These are phyloP conservation scores for Colletotrichum truncatum DNA, from an alignment of 2,329 filamentous ascomycete species.

Conservation along the genomic window DNA sequence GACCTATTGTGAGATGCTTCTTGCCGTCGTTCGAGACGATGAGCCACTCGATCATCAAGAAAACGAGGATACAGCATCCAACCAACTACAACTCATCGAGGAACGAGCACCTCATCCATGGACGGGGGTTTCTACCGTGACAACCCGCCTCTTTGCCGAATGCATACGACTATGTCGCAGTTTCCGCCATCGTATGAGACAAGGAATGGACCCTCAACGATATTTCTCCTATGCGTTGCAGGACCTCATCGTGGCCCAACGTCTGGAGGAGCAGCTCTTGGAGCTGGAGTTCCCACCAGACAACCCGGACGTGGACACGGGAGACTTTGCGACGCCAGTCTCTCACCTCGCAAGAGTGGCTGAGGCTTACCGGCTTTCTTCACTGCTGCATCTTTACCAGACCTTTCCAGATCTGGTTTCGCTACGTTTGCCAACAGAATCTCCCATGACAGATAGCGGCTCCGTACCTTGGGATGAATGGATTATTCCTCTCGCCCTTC, in stretches of 20 bases:
- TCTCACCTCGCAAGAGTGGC: conserved; percentile 44
- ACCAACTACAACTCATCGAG: neutral
- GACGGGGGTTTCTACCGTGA: conserved; percentile 46
- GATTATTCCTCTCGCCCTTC: conserved; percentile 45
- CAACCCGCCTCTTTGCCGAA: conserved; percentile 44
- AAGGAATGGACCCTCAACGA: conserved; percentile 34
- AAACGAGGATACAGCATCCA: neutral
- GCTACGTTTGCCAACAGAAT: conserved; percentile 37
- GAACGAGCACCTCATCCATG: conserved; percentile 43
- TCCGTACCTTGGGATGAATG: conserved; percentile 45
- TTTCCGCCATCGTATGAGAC: conserved; percentile 39
- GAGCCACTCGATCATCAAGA: conserved; percentile 26
- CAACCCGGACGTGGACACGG: conserved; percentile 36
- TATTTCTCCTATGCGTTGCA: conserved; percentile 37
- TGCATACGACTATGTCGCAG: conserved; percentile 46
- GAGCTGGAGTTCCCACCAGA: conserved; percentile 38
- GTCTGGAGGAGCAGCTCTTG: conserved; percentile 44
- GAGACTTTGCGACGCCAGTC: conserved; percentile 37
- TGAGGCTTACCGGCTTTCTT: conserved; percentile 47
- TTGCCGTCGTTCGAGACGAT: conserved; percentile 47
- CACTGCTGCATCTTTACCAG: conserved; percentile 49
- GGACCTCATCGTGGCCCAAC: conserved; percentile 43
- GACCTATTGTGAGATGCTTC: conserved; percentile 49
- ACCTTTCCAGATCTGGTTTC: conserved; percentile 46
- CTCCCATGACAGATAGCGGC: conserved; percentile 16